Percentiles rank a stretch among this genome's conserved stretches.
These are phyloP conservation scores for Agaricus sinodeliciosus DNA, from an alignment of 768 basidiomycete genomes.

Conservation along the genomic window DNA sequence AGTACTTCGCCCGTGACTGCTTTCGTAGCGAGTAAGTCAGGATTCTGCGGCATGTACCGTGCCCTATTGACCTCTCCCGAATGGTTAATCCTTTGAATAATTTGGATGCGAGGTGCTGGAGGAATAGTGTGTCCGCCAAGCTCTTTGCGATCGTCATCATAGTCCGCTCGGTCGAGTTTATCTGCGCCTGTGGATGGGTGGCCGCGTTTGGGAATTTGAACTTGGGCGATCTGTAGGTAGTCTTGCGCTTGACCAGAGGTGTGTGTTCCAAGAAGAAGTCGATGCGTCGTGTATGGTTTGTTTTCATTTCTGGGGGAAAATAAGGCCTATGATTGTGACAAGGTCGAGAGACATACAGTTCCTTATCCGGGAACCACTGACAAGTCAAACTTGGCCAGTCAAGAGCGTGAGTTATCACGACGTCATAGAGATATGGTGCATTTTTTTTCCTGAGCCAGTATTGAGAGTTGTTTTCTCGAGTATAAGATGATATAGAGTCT, in stretches of 20 bases:
- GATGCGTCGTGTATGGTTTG: conserved; percentile 93
- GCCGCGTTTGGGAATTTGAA: conserved; percentile 85
- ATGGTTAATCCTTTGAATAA: conserved; percentile 94
- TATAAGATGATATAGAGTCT: conserved; percentile 8
- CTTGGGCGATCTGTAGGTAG: conserved; percentile 91
- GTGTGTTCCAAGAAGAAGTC: conserved; percentile 94
- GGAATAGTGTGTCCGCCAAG: conserved; percentile 88
- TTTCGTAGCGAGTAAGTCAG: conserved; percentile 95
- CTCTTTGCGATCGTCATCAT: conserved; percentile 91
- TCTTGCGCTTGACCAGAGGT: conserved; percentile 93
- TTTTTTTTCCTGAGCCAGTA: conserved; percentile 76
- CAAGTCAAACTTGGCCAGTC: conserved; percentile 98
- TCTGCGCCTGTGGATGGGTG: conserved; percentile 56
- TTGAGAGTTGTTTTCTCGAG: neutral
- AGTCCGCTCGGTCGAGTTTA: conserved; percentile 71
- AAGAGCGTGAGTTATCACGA: conserved; percentile 94
- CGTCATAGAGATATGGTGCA: conserved; percentile 95
- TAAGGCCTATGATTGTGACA: neutral
- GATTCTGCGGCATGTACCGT: conserved; percentile 99
- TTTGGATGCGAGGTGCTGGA: conserved; percentile 78
- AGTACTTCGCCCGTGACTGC: conserved; percentile 84
- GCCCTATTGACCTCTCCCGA: conserved; percentile 94
- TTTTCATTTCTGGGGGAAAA: conserved; percentile 59
- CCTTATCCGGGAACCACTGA: conserved; percentile 98
- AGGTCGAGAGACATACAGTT: conserved; percentile 55